Conservation (phyloP, 805 yeast genomes). For the Pichia ethanolica region DNA sequence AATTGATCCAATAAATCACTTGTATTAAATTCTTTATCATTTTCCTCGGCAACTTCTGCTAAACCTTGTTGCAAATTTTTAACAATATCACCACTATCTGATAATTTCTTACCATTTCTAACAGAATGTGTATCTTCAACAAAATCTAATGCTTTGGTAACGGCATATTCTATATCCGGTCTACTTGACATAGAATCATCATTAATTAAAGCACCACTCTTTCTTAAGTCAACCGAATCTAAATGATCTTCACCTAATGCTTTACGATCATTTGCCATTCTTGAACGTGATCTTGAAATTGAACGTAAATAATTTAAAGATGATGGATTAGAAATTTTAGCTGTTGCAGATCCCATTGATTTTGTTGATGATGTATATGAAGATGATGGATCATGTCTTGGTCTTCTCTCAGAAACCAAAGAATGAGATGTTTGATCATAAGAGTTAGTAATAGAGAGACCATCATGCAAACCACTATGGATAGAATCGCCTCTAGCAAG, state of each 20-base stretch:
- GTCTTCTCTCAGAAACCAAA: conserved; percentile 29
- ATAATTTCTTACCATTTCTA: conserved; percentile 13
- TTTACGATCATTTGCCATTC: conserved; percentile 32
- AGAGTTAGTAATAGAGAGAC: conserved; percentile 12
- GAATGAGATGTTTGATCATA: conserved; percentile 24
- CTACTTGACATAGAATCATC: conserved; percentile 44
- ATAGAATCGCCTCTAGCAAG: conserved; percentile 75
- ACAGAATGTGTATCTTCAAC: conserved; percentile 21
- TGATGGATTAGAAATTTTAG: conserved; percentile 24
- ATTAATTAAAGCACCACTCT: conserved; percentile 49
- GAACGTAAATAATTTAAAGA: conserved; percentile 55
- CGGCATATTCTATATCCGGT: conserved; percentile 42
- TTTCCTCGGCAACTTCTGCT: conserved; percentile 13
- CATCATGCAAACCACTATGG: conserved; percentile 46
- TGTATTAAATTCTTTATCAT: conserved; percentile 8
- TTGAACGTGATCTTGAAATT: conserved; percentile 57
- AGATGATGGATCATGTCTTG: conserved; percentile 31
- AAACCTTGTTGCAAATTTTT: conserved; percentile 15
- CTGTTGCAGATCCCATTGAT: neutral
- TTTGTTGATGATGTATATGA: conserved; percentile 2
- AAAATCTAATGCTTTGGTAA: conserved; percentile 36
- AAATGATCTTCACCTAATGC: conserved; percentile 24
- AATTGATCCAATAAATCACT: conserved; percentile 10
- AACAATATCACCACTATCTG: conserved; percentile 14
- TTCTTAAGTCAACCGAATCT: conserved; percentile 36